A percentile compares a stretch with the other conserved stretches of the same genome.
Conservation (phyloP, 495 filamentous ascomycete genomes). For the Podospora australis region DNA sequence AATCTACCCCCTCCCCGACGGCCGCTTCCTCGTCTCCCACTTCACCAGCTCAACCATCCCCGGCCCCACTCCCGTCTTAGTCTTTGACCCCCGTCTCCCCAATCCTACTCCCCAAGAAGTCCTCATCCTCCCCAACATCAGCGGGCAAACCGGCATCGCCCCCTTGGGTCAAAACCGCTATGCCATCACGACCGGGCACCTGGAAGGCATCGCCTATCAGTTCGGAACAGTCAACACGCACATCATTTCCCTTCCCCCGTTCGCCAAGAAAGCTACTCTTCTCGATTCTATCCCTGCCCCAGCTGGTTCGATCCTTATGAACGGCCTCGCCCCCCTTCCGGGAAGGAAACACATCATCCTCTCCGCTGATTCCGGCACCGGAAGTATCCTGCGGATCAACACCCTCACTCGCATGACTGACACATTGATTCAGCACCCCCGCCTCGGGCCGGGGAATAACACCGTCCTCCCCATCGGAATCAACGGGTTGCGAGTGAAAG, state of each 20-base stretch:
- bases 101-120: conserved; percentile 20
- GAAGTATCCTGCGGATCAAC: conserved; percentile 26
- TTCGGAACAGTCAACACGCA: conserved; percentile 10
- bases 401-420: conserved; percentile 9
- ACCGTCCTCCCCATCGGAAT: conserved; percentile 24
- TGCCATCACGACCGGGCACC: conserved; percentile 19
- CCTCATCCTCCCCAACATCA: conserved; percentile 23
- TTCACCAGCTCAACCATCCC: background rate
- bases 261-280: conserved; percentile 12
- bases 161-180: conserved; percentile 27
- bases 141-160: conserved; percentile 25
- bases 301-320: conserved; percentile 19
- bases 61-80: too few relatives aligned
- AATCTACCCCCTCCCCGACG: background rate
- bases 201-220: conserved; percentile 4
- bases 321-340: conserved; percentile 22
- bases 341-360: conserved; percentile 11
- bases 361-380: conserved; percentile 27
- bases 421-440: conserved; percentile 4
- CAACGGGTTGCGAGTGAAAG: conserved; percentile 29
- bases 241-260: conserved; percentile 12
- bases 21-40: background rate
- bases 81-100: conserved; percentile 17
- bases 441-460: background rate
- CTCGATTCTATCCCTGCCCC: conserved; percentile 11